Percentiles rank a stretch among this genome's conserved stretches.
phyloP scores from a whole-genome alignment of 345 rosid species.

The Garcia nutans region DNA sequence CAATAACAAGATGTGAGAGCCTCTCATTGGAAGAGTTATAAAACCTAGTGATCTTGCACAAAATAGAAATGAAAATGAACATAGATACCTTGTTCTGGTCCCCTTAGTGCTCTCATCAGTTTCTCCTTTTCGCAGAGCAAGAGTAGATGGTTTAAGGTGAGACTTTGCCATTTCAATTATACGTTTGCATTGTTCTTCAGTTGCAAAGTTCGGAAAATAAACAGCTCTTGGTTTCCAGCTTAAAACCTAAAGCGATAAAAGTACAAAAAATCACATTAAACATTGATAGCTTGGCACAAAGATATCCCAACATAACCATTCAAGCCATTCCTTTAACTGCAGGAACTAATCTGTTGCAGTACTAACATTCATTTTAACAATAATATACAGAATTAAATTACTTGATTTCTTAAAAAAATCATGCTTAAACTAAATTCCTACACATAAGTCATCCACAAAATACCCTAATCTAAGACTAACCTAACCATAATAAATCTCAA shows the following conservation, averaged over 20 bases:
- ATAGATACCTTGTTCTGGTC: slow-evolving; percentile 64
- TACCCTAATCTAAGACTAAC: not conserved
- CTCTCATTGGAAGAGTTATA: not conserved
- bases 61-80: not conserved
- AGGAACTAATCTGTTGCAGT: no score
- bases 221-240: slow-evolving; percentile 79
- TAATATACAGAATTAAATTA: not conserved
- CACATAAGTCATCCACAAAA: not conserved
- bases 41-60: not conserved
- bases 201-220: slow-evolving; percentile 69
- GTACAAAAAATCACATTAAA: not conserved
- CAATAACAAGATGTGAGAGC: not conserved
- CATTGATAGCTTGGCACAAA: not conserved
- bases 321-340: not conserved
- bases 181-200: slow-evolving; percentile 52
- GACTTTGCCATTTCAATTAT: slow-evolving; percentile 53
- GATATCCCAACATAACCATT: not conserved
- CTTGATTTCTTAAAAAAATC: not conserved
- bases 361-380: no score
- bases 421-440: not conserved
- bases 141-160: slow-evolving; percentile 52
- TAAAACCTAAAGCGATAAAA: slow-evolving; percentile 43
- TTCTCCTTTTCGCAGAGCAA: slow-evolving; percentile 76
- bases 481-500: not conserved
- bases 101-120: slow-evolving; percentile 62